A percentile compares a stretch with the other conserved stretches of the same genome.
phyloP scores from a whole-genome alignment of 768 basidiomycete genomes.

The Amanita subjunquillea region DNA sequence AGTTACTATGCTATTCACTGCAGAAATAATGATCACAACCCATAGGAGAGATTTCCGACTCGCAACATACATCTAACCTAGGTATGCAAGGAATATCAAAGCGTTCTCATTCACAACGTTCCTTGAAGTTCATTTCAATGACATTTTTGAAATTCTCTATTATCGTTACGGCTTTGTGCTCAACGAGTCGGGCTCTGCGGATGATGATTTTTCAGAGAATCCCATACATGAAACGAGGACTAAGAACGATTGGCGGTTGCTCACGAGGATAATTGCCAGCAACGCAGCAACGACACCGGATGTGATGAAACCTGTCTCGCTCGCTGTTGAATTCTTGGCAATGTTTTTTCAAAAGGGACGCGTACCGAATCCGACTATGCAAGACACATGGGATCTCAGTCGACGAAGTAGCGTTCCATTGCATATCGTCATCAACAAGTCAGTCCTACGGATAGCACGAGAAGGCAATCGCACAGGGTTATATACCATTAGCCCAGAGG shows the following conservation, averaged over 20 bases:
- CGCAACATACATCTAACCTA: not conserved
- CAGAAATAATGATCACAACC: not conserved
- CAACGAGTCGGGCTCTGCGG: not conserved
- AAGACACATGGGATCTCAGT: not conserved
- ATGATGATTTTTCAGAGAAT: not conserved
- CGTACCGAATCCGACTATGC: not conserved
- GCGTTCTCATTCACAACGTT: not conserved
- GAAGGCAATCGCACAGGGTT: not conserved
- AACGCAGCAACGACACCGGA: not conserved
- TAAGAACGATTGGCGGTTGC: not conserved
- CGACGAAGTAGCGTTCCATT: not conserved
- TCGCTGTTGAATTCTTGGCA: not conserved
- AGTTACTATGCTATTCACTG: not conserved
- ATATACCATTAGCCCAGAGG: not conserved
- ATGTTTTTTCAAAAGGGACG: not conserved
- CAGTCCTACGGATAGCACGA: not conserved
- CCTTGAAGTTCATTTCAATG: not conserved
- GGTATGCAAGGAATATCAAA: not conserved
- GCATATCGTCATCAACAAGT: not conserved
- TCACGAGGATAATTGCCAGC: not conserved
- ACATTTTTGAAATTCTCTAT: not conserved
- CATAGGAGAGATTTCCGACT: not conserved
- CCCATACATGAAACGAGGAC: not conserved
- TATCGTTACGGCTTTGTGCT: conserved; percentile 1
- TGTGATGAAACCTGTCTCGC: not conserved